A percentile compares a stretch with the other conserved stretches of the same genome.
Conservation (phyloP, 371 early-diverging fungal genomes). For the Circinella minor region DNA sequence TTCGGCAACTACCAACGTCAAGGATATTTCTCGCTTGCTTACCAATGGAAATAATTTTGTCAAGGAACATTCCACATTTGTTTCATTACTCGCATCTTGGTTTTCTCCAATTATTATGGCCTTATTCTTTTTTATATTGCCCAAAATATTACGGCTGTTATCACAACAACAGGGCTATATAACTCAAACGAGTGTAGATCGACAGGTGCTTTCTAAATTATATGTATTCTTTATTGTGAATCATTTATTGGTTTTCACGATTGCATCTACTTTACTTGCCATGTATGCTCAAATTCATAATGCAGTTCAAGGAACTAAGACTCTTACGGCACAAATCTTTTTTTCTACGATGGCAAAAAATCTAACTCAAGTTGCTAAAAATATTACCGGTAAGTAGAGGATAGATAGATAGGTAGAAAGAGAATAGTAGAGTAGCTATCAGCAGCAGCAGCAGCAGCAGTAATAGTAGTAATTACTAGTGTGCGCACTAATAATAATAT, state of each 20-base stretch:
- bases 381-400: conserved; percentile 30
- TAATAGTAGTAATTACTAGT: no score
- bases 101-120: conserved; percentile 77
- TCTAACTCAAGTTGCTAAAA: conserved; percentile 37
- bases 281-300: conserved; percentile 53
- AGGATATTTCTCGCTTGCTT: conserved; percentile 55
- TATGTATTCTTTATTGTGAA: conserved; percentile 81
- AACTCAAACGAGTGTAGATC: conserved; percentile 75
- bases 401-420: no score
- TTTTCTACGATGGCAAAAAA: conserved; percentile 33
- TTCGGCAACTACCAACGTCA: conserved; percentile 64
- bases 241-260: conserved; percentile 70
- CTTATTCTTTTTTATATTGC: conserved; percentile 71
- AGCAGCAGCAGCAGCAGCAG: no score
- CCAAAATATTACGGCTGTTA: conserved; percentile 67
- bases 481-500: no score
- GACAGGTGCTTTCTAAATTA: conserved; percentile 76
- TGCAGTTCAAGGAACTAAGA: conserved; percentile 30
- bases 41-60: conserved; percentile 59
- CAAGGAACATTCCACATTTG: conserved; percentile 47
- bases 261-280: conserved; percentile 57
- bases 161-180: conserved; percentile 81
- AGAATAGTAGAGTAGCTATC: not conserved
- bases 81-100: conserved; percentile 68
- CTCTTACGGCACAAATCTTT: conserved; percentile 25